phyloP scores from a whole-genome alignment of 257 asterid genomes.

The Thymus mandschuricus region DNA sequence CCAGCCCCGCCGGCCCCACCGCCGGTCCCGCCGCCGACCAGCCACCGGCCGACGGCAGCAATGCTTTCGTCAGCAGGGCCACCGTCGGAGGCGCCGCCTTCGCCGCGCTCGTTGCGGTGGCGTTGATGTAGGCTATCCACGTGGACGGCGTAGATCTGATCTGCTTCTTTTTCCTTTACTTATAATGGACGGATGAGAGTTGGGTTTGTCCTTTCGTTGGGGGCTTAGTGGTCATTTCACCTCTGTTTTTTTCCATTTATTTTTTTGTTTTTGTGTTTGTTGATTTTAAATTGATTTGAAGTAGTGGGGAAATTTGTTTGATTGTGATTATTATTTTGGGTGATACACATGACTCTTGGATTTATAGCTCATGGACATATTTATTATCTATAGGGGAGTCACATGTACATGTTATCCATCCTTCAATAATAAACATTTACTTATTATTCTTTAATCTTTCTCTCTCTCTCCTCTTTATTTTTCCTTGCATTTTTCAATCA shows the following conservation, averaged over 20 bases:
- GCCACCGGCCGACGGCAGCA: conserved; percentile 44
- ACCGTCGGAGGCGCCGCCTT: conserved; percentile 62
- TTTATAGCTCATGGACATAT: conserved; percentile 17
- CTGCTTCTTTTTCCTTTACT: neutral
- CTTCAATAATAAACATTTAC: conserved; percentile 28
- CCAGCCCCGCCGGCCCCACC: conserved; percentile 31
- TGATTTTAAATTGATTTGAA: neutral
- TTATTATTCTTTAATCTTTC: conserved; percentile 25
- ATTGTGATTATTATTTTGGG: conserved; percentile 38
- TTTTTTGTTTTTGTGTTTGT: conserved; percentile 18
- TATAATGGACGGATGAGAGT: conserved; percentile 47
- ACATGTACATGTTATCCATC: conserved; percentile 37
- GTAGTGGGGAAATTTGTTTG: conserved; percentile 33
- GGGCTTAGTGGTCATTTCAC: conserved; percentile 19
- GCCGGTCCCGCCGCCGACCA: conserved; percentile 36
- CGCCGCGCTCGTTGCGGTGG: conserved; percentile 60
- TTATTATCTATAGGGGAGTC: conserved; percentile 32
- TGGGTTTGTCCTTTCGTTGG: conserved; percentile 38
- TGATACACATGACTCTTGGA: conserved; percentile 31
- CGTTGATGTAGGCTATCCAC: conserved; percentile 54
- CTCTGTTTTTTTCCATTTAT: neutral
- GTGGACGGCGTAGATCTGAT: conserved; percentile 36
- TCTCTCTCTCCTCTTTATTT: neutral
- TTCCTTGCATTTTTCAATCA: too few species aligned
- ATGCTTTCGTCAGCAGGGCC: conserved; percentile 48